phyloP scores from a whole-genome alignment of 331 rosid genomes.

The Malus hybrid region DNA sequence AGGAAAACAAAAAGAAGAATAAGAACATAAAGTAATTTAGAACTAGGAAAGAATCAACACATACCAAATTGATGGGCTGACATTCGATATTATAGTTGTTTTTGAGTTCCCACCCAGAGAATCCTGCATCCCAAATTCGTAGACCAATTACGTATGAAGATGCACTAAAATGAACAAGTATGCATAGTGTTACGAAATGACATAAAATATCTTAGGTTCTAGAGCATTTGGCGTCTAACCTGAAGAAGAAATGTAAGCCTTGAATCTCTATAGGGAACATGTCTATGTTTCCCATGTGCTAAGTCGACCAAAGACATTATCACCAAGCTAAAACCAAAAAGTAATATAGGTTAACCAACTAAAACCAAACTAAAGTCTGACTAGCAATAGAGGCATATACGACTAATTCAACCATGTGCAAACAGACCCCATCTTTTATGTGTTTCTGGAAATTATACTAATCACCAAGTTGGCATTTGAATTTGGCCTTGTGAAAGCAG shows the following conservation, averaged over 20 bases:
- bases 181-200: not conserved
- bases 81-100: conserved; percentile 87
- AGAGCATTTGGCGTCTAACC: conserved; percentile 42
- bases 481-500: not conserved
- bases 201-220: not conserved
- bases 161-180: not conserved
- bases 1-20: not conserved
- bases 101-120: conserved; percentile 98
- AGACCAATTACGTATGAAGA: not conserved
- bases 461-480: not conserved
- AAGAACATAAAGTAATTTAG: not conserved
- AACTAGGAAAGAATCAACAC: conserved; percentile 26
- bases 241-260: conserved; percentile 97
- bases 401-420: not conserved
- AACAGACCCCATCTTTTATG: not conserved
- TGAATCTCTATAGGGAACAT: conserved; percentile 97
- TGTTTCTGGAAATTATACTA: not conserved
- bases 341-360: conserved; percentile 16
- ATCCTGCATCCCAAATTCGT: conserved; percentile 53
- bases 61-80: conserved; percentile 92
- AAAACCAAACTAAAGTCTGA: not conserved
- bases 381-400: not conserved
- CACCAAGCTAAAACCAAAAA: conserved; percentile 60
- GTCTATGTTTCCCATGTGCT: conserved; percentile 93
- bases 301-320: conserved; percentile 92